Conservation (phyloP, 495 filamentous ascomycete species). For the Tuber borchii region DNA sequence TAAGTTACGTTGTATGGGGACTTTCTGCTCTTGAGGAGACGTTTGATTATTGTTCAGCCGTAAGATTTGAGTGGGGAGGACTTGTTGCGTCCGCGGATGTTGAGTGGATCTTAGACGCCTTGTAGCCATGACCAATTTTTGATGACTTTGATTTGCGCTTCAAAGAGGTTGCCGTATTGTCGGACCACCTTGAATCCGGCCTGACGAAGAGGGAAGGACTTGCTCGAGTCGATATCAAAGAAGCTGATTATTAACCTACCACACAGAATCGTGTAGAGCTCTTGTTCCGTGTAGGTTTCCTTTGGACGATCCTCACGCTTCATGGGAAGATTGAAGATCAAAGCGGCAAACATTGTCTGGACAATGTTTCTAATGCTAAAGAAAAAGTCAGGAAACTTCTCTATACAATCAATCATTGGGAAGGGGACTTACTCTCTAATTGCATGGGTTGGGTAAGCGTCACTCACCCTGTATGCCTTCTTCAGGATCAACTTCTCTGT, state of each 20-base stretch:
- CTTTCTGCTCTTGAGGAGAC: constrained; percentile 59
- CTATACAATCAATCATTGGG: background rate
- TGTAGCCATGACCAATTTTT: constrained; percentile 50
- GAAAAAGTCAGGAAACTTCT: background rate
- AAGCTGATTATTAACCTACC: constrained; percentile 56
- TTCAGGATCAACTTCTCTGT: constrained; percentile 59
- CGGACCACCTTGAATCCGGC: constrained; percentile 57
- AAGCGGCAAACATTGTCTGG: constrained; percentile 64
- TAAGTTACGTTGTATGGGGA: constrained; percentile 64
- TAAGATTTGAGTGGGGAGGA: constrained; percentile 55
- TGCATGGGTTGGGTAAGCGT: constrained; percentile 64
- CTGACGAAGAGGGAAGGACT: constrained; percentile 54
- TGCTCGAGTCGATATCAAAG: constrained; percentile 48
- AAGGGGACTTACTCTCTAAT: constrained; percentile 55
- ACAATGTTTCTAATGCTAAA: constrained; percentile 61
- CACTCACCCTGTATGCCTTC: constrained; percentile 55
- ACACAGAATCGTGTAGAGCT: constrained; percentile 69
- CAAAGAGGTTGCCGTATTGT: constrained; percentile 58
- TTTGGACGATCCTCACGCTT: constrained; percentile 61
- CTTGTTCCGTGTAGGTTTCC: constrained; percentile 69
- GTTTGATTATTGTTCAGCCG: constrained; percentile 63
- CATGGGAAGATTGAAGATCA: constrained; percentile 66
- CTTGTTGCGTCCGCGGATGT: constrained; percentile 45
- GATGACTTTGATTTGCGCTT: constrained; percentile 60
- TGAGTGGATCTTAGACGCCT: constrained; percentile 37